phyloP scores from a whole-genome alignment of 2,329 filamentous ascomycete genomes.

The Albifimbria verrucaria region DNA sequence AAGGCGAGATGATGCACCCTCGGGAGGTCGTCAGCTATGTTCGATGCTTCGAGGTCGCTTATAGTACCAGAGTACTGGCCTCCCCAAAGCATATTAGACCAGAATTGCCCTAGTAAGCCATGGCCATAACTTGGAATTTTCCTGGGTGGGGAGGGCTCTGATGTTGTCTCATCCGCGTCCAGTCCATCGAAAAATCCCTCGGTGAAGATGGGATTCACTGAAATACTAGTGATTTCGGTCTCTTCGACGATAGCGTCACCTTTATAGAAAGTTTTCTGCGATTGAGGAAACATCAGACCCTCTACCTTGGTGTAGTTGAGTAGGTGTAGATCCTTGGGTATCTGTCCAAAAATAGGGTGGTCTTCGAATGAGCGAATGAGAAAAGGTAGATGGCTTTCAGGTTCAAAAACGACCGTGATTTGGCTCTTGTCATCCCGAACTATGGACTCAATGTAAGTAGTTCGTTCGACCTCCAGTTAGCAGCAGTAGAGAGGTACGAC shows the following conservation, averaged over 20 bases:
- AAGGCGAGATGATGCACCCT: constrained; percentile 1
- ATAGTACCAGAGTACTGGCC: constrained; percentile 9
- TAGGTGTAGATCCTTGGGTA: constrained; percentile 7
- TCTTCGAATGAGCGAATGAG: constrained; percentile 8
- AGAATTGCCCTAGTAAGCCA: constrained; percentile 10
- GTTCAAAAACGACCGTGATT: constrained; percentile 1
- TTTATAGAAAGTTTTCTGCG: constrained; percentile 7
- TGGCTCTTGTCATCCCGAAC: neutral
- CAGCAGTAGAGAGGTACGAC: neutral
- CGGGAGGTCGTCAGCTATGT: constrained; percentile 1
- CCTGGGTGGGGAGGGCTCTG: neutral
- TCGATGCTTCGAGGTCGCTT: neutral
- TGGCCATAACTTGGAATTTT: constrained; percentile 4
- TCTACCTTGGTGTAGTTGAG: constrained; percentile 8
- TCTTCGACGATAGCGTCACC: constrained; percentile 5
- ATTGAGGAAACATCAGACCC: constrained; percentile 7
- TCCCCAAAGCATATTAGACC: constrained; percentile 7
- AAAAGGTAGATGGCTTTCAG: constrained; percentile 4
- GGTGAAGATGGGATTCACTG: neutral
- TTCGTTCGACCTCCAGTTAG: neutral
- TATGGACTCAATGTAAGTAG: neutral
- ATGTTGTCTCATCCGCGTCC: neutral
- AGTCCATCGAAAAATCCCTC: constrained; percentile 1
- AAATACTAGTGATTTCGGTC: constrained; percentile 1
- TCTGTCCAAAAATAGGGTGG: constrained; percentile 10